Conservation (phyloP, 805 yeast genomes). For the Suhomyces sp. region DNA sequence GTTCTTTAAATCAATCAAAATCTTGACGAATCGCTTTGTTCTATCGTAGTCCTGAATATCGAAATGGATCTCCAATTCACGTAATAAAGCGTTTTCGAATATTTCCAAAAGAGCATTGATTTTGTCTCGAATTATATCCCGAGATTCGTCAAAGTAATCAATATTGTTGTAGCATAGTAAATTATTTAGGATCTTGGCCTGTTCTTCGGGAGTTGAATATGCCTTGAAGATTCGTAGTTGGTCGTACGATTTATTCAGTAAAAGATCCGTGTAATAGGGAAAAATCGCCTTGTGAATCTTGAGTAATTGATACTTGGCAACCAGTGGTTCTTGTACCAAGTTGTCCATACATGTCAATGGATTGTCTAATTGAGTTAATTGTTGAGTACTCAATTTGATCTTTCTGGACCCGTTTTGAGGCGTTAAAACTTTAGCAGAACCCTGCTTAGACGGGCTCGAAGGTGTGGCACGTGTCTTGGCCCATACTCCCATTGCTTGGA, state of each 20-base stretch:
- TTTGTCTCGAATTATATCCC: slow-evolving; percentile 36
- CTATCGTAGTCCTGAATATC: slow-evolving; percentile 45
- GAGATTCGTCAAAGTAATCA: slow-evolving; percentile 29
- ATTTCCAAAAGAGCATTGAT: slow-evolving; percentile 60
- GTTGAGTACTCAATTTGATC: slow-evolving; percentile 7
- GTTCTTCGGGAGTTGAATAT: slow-evolving; percentile 51
- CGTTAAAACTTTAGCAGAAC: not conserved
- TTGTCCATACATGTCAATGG: slow-evolving; percentile 38
- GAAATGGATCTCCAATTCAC: slow-evolving; percentile 64
- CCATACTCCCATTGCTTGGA: slow-evolving; percentile 41
- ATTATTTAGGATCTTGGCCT: slow-evolving; percentile 45
- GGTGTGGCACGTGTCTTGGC: slow-evolving; percentile 14
- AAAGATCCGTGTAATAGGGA: slow-evolving; percentile 48
- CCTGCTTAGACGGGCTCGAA: not conserved
- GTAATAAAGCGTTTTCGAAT: slow-evolving; percentile 67
- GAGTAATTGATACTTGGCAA: slow-evolving; percentile 41
- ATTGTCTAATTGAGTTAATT: slow-evolving; percentile 13
- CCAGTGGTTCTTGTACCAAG: slow-evolving; percentile 22
- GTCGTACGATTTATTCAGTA: slow-evolving; percentile 38
- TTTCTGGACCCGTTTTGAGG: not conserved
- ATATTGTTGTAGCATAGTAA: slow-evolving; percentile 39
- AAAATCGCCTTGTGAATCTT: slow-evolving; percentile 38
- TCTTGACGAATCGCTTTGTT: slow-evolving; percentile 35
- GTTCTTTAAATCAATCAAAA: slow-evolving; percentile 36
- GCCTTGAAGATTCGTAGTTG: slow-evolving; percentile 46